Percentiles rank a stretch among this genome's conserved stretches.
These are phyloP conservation scores for Wickerhamomyces bovis DNA, from an alignment of 805 yeast genomes.

Conservation along the genomic window DNA sequence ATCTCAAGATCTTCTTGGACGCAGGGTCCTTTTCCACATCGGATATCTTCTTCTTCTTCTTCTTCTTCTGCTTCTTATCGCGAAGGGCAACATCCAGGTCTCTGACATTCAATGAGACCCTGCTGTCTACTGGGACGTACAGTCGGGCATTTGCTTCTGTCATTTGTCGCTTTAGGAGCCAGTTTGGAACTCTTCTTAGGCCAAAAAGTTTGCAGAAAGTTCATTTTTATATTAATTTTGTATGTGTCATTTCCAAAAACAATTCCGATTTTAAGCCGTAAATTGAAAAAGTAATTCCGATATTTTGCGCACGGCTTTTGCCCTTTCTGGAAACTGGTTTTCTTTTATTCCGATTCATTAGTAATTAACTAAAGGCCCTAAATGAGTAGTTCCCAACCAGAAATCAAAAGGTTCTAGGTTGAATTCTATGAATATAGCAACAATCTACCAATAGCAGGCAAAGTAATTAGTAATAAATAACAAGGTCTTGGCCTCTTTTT, in stretches of 20 bases:
- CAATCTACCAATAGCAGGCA: too few species aligned
- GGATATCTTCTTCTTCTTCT: neutral
- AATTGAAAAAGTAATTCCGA: neutral
- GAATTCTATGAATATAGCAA: too few species aligned
- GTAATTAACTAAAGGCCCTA: too few species aligned
- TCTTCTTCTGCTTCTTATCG: conserved; percentile 3
- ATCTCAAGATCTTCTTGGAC: conserved; percentile 34
- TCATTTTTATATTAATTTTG: too few species aligned
- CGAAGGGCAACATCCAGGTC: conserved; percentile 7
- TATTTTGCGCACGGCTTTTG: neutral
- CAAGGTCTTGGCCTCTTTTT: too few species aligned
- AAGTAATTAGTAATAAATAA: too few species aligned
- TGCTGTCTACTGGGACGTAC: neutral
- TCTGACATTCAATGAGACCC: conserved; percentile 10
- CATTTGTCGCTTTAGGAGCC: neutral
- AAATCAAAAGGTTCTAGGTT: too few species aligned
- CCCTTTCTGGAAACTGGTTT: neutral
- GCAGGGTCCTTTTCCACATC: neutral
- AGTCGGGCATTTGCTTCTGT: neutral
- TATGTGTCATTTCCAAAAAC: neutral
- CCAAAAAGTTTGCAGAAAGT: too few species aligned
- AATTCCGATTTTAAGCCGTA: neutral
- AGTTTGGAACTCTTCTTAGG: neutral
- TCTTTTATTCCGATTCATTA: too few species aligned
- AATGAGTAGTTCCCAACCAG: too few species aligned